Evolutionary conservation across 768 basidiomycete species (phyloP), one percentile per base, ranked within the genome.

Genomic region (Megacollybia marginata): DNA sequence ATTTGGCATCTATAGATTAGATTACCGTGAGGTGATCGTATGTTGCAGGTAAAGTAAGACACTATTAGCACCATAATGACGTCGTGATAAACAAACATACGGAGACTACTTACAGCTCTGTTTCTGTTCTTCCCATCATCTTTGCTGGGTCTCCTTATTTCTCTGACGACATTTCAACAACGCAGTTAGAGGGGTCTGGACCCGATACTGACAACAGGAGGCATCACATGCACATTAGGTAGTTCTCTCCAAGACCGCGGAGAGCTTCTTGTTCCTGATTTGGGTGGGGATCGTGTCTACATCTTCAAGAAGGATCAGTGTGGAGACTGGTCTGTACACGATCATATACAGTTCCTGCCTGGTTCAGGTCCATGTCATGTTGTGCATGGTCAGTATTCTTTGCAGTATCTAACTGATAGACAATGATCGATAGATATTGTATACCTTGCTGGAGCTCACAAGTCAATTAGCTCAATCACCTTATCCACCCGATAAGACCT

Each of bases 181-280:
- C 79, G 28, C 60, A 69, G 42, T 72, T 89, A 43, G 61, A 58
- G 12, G 80, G 78, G 1, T 68, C 71, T 0, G 88, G 90, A 1
- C 87, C 87, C 1, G 73, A 88, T 59, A 57, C 61, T 6, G 74
- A 75, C 16, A 91, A 33, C 92, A 93, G 60, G 76, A 81, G 49
- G 64, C 68, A 5, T 74, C 88, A 4, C 92, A 93, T 59, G 85
- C 88, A 0, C 91, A 92, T 65, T 85, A 92, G 57, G 79, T 82
- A 33, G 58, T 74, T 50, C 57, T 81, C 12, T 78, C 36, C 63
- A 72, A 31, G 63, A 68, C 15, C 68, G 72, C 44, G 58, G 69
- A 23, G 85, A 88, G 54, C 65, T 92, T 11, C 72, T 90, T 42
- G 72, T 89, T 1, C 80, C 87, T 1, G 88, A 92, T 62, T 69